Evolutionary conservation across 108 stramenopile species (phyloP), one percentile per base, ranked within the genome.

Genomic region (Cylindrotheca fusiformis): DNA sequence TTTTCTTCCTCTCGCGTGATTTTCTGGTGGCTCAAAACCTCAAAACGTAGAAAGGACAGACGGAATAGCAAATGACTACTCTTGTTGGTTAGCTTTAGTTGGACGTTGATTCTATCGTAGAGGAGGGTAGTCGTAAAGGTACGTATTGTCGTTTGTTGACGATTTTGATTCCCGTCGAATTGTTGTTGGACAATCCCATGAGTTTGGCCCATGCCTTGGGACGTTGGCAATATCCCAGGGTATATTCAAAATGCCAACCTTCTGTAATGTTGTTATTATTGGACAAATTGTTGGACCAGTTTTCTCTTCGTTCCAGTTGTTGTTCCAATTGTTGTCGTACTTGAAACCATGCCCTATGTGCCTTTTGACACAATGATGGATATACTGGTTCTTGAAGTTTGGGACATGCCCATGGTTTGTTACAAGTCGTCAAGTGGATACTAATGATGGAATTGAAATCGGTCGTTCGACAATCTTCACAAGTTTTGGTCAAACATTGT

Each of bases 341-440:
- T 41, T 41, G 36, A 14, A 41, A 41, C 36, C 36, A 41, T 6
- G 36, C 36, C 10, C 36, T 6, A 41, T 41, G 36, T 10, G 36
- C 36, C 6, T 41, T 14, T 41, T 14, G 36, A 41, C 36, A 41
- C 36, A 41, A 14, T 14, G 6, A 10, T 14, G 36, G 36, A 14
- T 10, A 41, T 41, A 10, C 10, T 41, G 6, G 6, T 6, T 41
- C 36, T 41, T 6, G 36, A 6, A 41, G 14, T 10, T 41, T 6
- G 14, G 36, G 36, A 14, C 36, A 41, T 41, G 6, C 36, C 60
- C 60, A 62, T 50, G 92, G 92, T 61, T 93, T 93, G 62, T 61
- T 66, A 72, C 92, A 93, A 12, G 82, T 68, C 21, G 92, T 93
- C 57, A 85, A 87, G 69, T 93, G 92, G n/a, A 69, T 74, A 14